Percentiles rank a stretch among this genome's conserved stretches.
These are phyloP conservation scores for Panaeolus papilionaceus DNA, from an alignment of 768 basidiomycete species.

Conservation along the genomic window DNA sequence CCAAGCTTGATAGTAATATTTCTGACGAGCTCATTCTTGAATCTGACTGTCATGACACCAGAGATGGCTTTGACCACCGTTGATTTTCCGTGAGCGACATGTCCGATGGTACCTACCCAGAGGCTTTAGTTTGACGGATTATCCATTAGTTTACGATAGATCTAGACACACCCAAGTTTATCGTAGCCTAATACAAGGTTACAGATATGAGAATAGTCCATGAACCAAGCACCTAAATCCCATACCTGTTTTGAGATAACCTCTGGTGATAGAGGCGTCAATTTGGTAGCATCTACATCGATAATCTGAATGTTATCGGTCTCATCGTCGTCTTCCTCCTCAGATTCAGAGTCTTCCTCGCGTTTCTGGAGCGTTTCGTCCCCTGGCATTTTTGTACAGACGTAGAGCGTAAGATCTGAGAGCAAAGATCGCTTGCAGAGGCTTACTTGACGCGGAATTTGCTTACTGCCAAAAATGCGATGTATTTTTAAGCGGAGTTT, in stretches of 20 bases:
- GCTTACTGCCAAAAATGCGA: constrained; percentile 9
- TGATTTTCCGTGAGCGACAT: constrained; percentile 98
- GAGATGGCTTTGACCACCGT: constrained; percentile 99
- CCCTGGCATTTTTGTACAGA: constrained; percentile 58
- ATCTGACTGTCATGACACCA: constrained; percentile 96
- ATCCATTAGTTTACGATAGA: constrained; percentile 16
- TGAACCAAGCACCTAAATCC: constrained; percentile 1
- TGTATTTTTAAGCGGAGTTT: constrained; percentile 16
- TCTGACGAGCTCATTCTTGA: constrained; percentile 98
- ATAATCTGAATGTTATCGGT: constrained; percentile 65
- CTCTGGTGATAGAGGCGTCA: constrained; percentile 89
- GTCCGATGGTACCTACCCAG: constrained; percentile 89
- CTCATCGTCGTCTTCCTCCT: constrained; percentile 67
- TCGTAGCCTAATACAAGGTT: constrained; percentile 77
- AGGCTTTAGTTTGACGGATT: constrained; percentile 16
- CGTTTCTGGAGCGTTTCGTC: constrained; percentile 72
- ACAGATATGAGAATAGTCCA: constrained; percentile 2
- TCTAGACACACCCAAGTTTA: constrained; percentile 76
- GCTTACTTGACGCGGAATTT: constrained; percentile 19
- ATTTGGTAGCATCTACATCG: constrained; percentile 79
- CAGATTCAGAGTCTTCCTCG: constrained; percentile 73
- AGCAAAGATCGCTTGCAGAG: constrained; percentile 19
- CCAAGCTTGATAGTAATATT: constrained; percentile 99
- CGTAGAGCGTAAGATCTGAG: constrained; percentile 9
- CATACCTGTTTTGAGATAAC: constrained; percentile 91